Evolutionary conservation across 129 eudicot species (phyloP), one percentile per base, ranked within the genome.

Genomic region (Glebionis coronaria): DNA sequence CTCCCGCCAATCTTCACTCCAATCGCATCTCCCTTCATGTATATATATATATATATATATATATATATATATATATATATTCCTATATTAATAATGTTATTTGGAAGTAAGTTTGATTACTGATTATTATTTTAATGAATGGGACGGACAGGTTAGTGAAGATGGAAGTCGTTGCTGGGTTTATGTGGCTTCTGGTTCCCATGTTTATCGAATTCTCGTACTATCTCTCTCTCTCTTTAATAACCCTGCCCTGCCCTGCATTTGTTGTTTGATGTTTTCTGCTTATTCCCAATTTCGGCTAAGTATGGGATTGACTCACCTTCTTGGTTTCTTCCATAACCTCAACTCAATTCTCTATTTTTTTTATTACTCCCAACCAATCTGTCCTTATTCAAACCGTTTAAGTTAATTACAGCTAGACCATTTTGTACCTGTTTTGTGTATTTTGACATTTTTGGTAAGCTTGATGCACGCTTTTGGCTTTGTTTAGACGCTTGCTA

Each of bases 21-120:
- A 86, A 90, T 71, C 95, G 97, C n/a, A 82, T 90, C 65, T 85
- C 94, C 31, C 78, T 90, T 13, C 85, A 86, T 74, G 94, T 89
- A 66, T 3, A 28, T 44, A 35, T 52, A n/a, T n/a, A n/a, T n/a
- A n/a, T n/a, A n/a, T n/a, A n/a, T n/a, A n/a, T n/a, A n/a, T n/a
- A n/a, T n/a, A n/a, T n/a, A n/a, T n/a, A n/a, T n/a, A n/a, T n/a
- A 20, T 28, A 0, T n/a, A 14, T 19, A 9, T 20, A 9, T 25
- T 57, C n/a, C n/a, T n/a, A n/a, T n/a, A n/a, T n/a, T n/a, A n/a
- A 57, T 21, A 5, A 51, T 54, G 29, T 54, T 4, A 8, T 18
- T 56, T 56, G 5, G 4, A 18, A 3, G 11, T 12, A 12, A 27
- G 3, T 23, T 23, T 25, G 16, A 27, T 21, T 29, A 4, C 14